phyloP scores from a whole-genome alignment of 495 filamentous ascomycete species.

The Aspergillus haitiensis region DNA sequence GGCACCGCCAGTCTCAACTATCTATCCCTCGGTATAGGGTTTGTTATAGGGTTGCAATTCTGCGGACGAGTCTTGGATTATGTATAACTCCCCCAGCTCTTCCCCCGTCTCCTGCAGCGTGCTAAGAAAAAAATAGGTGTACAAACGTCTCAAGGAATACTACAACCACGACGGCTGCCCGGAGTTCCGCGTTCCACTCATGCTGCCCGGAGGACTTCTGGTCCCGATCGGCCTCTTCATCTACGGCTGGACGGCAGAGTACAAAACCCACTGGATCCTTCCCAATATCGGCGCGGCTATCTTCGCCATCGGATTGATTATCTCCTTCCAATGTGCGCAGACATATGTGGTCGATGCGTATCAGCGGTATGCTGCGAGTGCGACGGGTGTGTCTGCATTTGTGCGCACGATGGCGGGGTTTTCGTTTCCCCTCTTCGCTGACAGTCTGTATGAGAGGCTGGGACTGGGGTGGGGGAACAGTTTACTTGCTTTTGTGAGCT shows the following conservation, averaged over 20 bases:
- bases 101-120: not conserved
- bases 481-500: slow-evolving; percentile 13
- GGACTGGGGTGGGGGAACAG: slow-evolving; percentile 23
- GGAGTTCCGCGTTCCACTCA: slow-evolving; percentile 20
- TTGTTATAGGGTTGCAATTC: slow-evolving; percentile 17
- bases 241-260: slow-evolving; percentile 22
- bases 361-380: slow-evolving; percentile 18
- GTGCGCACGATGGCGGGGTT: slow-evolving; percentile 20
- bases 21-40: slow-evolving; percentile 19
- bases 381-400: slow-evolving; percentile 18
- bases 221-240: slow-evolving; percentile 22
- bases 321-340: slow-evolving; percentile 23
- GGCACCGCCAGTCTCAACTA: slow-evolving; percentile 18
- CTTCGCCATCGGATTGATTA: slow-evolving; percentile 45
- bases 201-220: slow-evolving; percentile 19
- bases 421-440: slow-evolving; percentile 17
- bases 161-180: slow-evolving; percentile 15
- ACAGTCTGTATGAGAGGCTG: slow-evolving; percentile 14
- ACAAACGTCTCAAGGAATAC: slow-evolving; percentile 6
- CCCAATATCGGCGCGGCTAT: slow-evolving; percentile 45
- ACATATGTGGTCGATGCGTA: slow-evolving; percentile 20
- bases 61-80: slow-evolving; percentile 15
- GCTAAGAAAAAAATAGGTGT: slow-evolving; percentile 2
- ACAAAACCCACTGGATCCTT: slow-evolving; percentile 49
- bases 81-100: not conserved